phyloP scores from a whole-genome alignment of 2,329 filamentous ascomycete species.

The Fusarium sp. region DNA sequence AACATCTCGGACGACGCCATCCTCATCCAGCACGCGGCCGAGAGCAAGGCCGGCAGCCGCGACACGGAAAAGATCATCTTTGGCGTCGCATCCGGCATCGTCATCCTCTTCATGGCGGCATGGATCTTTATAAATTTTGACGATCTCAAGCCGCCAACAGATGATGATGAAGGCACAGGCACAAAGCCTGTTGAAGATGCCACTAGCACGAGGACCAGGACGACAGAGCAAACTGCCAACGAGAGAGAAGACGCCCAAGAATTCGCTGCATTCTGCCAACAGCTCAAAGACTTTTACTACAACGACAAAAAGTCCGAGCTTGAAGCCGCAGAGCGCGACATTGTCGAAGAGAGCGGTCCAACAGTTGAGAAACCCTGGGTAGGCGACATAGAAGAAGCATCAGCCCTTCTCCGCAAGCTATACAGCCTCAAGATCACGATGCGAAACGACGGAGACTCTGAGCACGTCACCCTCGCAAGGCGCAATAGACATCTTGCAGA shows the following conservation, averaged over 20 bases:
- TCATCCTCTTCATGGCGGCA: neutral
- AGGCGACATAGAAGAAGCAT: neutral
- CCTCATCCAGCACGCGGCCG: slow-evolving; percentile 7
- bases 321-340: neutral
- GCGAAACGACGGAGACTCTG: neutral
- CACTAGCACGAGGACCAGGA: neutral
- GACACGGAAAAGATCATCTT: slow-evolving; percentile 6
- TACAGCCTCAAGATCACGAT: neutral
- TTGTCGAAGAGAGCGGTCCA: neutral
- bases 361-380: neutral
- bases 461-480: neutral
- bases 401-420: neutral
- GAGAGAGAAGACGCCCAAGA: neutral
- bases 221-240: neutral
- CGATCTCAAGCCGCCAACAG: neutral
- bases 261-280: neutral
- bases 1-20: slow-evolving; percentile 3
- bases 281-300: neutral
- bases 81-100: slow-evolving; percentile 6
- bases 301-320: neutral
- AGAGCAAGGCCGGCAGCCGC: neutral
- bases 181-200: neutral
- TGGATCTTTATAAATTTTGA: slow-evolving; percentile 10
- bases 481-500: neutral
- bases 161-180: neutral